Base-by-base conservation (phyloP, 352 stramenopile genomes). In the Paralagenidium karlingii region DNA sequence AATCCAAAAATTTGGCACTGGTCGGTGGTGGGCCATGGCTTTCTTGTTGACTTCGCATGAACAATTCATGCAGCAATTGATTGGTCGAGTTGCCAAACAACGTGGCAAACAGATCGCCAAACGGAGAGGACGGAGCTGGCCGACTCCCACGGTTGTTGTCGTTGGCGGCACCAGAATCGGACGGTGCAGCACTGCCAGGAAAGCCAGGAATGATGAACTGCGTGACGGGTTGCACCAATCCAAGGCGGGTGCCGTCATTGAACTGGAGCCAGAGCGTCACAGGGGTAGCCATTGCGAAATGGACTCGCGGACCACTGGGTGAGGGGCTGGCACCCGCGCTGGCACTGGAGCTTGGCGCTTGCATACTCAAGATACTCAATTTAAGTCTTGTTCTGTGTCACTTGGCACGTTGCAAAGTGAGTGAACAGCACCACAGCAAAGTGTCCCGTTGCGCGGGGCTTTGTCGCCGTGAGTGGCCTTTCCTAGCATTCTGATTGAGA, bases 1-100 rank as follows among this genome's bases (percentile, higher is more conserved):
- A 74, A 20, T 82, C 68, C 40, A 86, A 45, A 33, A 86, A 82
- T 8, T 38, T 19, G 44, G 81, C 82, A 51, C 66, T 80, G 13
- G 71, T 86, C 15, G 71, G 68, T 5, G 71, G 71, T 3, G 71
- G 71, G 8, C 73, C 73, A 21, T 79, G 68, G 39, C 61, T 43
- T 40, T 83, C 58, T n/a, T 34, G 49, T 45, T 86, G 73, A 25
- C 53, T 64, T 34, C 68, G 67, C 42, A 71, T 41, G 45, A 83
- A 86, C 7, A 83, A 54, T 42, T 83, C 73, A 37, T 83, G 68
- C 32, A 86, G 40, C 26, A 47, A 36, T 36, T 20, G 3, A n/a
- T n/a, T n/a, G n/a, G n/a, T n/a, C n/a, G n/a, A n/a, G n/a, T n/a
- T n/a, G n/a, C n/a, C n/a, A n/a, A n/a, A n/a, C n/a, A n/a, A n/a